Base-by-base conservation (phyloP, 208 protist genomes). In the Trypanosoma avium region DNA sequence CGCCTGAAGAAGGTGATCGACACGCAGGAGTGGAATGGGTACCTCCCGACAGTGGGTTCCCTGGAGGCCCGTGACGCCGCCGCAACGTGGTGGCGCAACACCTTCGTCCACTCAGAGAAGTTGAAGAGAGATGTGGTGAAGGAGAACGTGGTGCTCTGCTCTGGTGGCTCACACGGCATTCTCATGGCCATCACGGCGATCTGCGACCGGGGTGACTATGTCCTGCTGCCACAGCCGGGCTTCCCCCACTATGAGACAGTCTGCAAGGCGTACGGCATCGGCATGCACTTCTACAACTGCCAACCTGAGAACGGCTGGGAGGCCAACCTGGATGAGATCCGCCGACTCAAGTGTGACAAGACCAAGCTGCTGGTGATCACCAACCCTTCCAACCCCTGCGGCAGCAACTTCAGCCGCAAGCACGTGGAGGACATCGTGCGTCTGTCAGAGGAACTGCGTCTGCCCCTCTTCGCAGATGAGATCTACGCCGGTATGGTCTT, bases 321-420 rank as follows among this genome's bases (percentile, higher is more conserved):
- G 61, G 58, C 82, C 19, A 86, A 98, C 76, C 66, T 98, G 9
- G 79, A 70, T 5, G 57, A 90, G 19, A 55, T 96, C 1, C 77
- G 70, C 33, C 56, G 69, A 9, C 57, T 95, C 17, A 81, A 96
- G 17, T 82, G 97, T 54, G 61, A 71, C 9, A 79, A 77, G 19
- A 98, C 97, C 1, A 77, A 70, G 50, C 77, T 79, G 4, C 88
- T 98, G 38, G 35, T 98, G 12, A 63, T 98, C 15, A 98, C 94
- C 61, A 98, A 98, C 81, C 97, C 97, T 8, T 97, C 88, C 45
- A 98, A 98, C 77, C 97, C 97, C 43, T 98, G 95, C 67, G 97
- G 97, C 61, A 94, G 79, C 45, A 91, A 95, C 70, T 98, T 81
- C 68, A 80, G 70, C 21, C 64, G 63, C 21, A 53, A 84, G n/a